phyloP scores from a whole-genome alignment of 352 stramenopile genomes.

The Phytophthora megakarya region DNA sequence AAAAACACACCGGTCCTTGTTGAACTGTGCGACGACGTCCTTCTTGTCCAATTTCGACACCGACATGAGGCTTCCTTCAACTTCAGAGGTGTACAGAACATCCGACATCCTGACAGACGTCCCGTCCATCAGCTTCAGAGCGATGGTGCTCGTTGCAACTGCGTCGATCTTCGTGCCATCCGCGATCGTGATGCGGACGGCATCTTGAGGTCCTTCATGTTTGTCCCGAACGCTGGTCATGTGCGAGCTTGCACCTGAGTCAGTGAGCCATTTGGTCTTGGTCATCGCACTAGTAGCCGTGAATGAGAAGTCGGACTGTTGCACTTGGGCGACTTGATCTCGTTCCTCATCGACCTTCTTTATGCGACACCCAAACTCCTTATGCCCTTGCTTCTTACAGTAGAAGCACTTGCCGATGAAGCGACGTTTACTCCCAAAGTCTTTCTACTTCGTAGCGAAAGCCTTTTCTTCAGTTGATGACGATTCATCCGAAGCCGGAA shows the following conservation, averaged over 20 bases:
- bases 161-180: background rate
- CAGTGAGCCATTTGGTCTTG: background rate
- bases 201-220: background rate
- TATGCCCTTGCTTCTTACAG: slow-evolving; percentile 13
- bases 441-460: background rate
- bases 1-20: background rate
- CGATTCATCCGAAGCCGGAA: slow-evolving; percentile 3
- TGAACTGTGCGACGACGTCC: background rate
- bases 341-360: slow-evolving; percentile 3
- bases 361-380: slow-evolving; percentile 13
- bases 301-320: background rate
- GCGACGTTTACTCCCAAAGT: background rate
- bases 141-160: background rate
- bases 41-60: background rate
- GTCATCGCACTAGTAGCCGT: background rate
- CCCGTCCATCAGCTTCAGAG: background rate
- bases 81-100: background rate
- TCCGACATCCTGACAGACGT: background rate
- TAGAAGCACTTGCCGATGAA: slow-evolving; percentile 8
- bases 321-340: background rate
- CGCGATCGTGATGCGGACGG: background rate
- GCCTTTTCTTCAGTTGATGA: slow-evolving; percentile 3
- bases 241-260: background rate
- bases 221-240: background rate
- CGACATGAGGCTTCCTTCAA: background rate